These are phyloP conservation scores for Fraxinus excelsior DNA, from an alignment of 257 asterid species.

Conservation along the genomic window DNA sequence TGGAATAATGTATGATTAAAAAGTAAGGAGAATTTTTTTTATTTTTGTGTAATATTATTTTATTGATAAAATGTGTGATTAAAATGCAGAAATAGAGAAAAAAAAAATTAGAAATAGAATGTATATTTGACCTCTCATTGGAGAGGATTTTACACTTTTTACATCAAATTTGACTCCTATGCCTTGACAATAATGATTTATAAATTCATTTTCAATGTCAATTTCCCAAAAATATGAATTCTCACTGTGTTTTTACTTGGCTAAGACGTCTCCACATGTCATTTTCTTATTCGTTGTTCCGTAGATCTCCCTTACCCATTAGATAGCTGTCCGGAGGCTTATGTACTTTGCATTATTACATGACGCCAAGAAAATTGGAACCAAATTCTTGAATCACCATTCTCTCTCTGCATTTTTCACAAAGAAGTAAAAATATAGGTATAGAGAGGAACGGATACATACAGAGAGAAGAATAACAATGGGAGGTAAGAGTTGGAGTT, in stretches of 20 bases:
- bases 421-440: not conserved
- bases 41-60: too few relatives aligned
- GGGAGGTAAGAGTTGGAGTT: constrained; percentile 18
- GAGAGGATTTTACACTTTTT: too few relatives aligned
- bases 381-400: not conserved
- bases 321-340: not conserved
- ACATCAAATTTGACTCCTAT: too few relatives aligned
- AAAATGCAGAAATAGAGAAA: too few relatives aligned
- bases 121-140: too few relatives aligned
- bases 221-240: too few relatives aligned
- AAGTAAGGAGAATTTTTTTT: too few relatives aligned
- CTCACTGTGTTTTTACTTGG: not conserved
- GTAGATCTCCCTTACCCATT: not conserved
- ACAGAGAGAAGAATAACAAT: not conserved
- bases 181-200: too few relatives aligned
- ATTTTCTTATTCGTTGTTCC: not conserved
- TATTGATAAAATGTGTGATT: too few relatives aligned
- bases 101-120: too few relatives aligned
- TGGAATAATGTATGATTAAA: too few relatives aligned
- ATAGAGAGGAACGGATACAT: not conserved
- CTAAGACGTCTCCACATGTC: constrained; percentile 9
- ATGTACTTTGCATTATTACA: not conserved
- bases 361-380: not conserved
- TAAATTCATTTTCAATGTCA: too few relatives aligned
- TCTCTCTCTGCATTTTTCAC: not conserved